Base-by-base conservation (phyloP, 371 early-diverging fungal species). In the Mucor mucedo region DNA sequence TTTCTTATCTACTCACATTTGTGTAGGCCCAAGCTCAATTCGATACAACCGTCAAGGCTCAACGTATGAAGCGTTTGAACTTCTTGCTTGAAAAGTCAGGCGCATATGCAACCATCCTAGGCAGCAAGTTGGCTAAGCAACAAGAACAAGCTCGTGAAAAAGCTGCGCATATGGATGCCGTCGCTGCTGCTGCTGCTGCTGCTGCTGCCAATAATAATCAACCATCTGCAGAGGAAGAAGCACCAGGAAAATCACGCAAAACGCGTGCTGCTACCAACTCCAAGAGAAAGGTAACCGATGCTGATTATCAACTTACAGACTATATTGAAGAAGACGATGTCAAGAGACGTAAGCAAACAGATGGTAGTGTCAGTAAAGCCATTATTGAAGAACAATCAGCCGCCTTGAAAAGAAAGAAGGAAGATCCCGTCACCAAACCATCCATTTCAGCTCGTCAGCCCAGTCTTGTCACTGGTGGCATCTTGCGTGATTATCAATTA, bases 401-500 rank as follows among this genome's bases (percentile, higher is more conserved):
- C 41, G 35, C 38, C 11, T 66, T 49, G 44, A 60, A 62, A 45
- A 50, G 29, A 39, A 27, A 7, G 33, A 64, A 63, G 38, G 55
- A 33, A 11, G 55, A 30, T 7, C 40, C 60, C 2, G 58, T 35
- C 9, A 65, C 64, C 8, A 76, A 76, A 42, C 72, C 83, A 28
- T 70, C 75, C 0, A 68, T 84, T 16, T 84, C 87, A 45, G 77
- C 87, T 2, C 80, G 93, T 38, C 95, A 97, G 74, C 95, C 95
- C 7, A 47, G 74, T 6, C 68, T 91, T 39, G 86, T 96, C 7
- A 91, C 91, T 4, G 95, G 94, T 48, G 96, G 95, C 58, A 72
- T 83, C 7, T 80, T 99, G 73, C 91, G 94, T 42, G 94, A 94
- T 55, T 96, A 99, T 77, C 99, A 99, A 80, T 69, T 98, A 48